Base-by-base conservation (phyloP, 202 grass and related monocot genomes). In the Panicum virgatum region DNA sequence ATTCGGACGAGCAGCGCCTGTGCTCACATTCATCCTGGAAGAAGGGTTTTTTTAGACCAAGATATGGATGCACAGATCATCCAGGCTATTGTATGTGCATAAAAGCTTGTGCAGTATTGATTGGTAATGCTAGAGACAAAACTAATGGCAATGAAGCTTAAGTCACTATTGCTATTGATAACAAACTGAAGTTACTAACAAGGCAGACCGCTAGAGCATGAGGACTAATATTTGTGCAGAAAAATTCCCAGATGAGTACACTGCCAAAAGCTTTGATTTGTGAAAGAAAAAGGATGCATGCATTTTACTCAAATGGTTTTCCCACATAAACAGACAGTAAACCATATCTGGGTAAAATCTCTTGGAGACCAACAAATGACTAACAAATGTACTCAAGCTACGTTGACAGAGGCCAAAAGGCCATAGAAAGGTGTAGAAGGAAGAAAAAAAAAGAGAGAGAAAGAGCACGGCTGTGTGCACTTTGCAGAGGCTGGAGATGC, bases 1-100 rank as follows among this genome's bases (percentile, higher is more conserved):
- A 69, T 99, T 99, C 8, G 96, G 93, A 29, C 96, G 92, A 75
- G 96, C 96, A 58, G 93, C 96, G 61, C 96, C 93, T 27, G 96
- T 80, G 75, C 69, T 96, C 65, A 92, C 87, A 73, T 99, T 99
- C 71, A 87, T 96, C 83, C 96, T 99, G 80, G 29, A 78, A 54
- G 36, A 32, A 39, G 32, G 32, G 37, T 1, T 34, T 47, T 29
- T 50, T 60, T 7, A 78, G 48, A 7, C 48, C 39, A 7, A 89
- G 15, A 53, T 45, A 44, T 68, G 3, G 37, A 57, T 48, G n/a
- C 45, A 64, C 34, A 58, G 10, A 83, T 39, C 9, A 56, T 72
- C 34, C 44, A 82, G 20, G 70, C 19, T 40, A 78, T n/a, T 57
- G 9, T 56, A 13, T 45, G 37, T 12, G 5, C 22, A 73, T 48